Base-by-base conservation (phyloP, 2,329 filamentous ascomycete genomes). In the Botrytis medusae region DNA sequence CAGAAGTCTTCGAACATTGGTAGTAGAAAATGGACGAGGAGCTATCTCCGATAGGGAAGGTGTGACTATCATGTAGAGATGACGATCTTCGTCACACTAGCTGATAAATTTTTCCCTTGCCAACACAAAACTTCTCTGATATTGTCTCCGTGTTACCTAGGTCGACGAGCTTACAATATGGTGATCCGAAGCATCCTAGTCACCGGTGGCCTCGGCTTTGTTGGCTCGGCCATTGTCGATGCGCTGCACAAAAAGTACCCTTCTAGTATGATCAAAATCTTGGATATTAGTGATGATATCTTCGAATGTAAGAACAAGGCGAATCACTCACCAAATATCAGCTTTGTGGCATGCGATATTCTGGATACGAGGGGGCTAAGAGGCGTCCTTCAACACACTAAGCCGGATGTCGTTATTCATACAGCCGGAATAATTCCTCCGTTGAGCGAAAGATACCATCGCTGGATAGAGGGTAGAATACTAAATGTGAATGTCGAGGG, bases 391-490 rank as follows among this genome's bases (percentile, higher is more conserved):
- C 42, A 5, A 18, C 37, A 44, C 22, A 29, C 18, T 14, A 71
- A 54, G 40, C 59, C 57, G 4, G 59, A 71, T 18, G 57, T 71
- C 29, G 59, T 71, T 32, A 51, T 71, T 40, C 69, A 71, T 51
- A 71, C 69, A 8, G 59, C 69, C 18, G 69, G 69, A 61, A 63
- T 71, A 32, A 42, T 71, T 62, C 69, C 69, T 9, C 42, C 59
- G 22, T 61, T 63, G 59, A 42, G 42, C n/a, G 69, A 71, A 51
- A 63, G 69, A 63, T 71, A 71, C n/a, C 59, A 62, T 40, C 54
- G 69, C 32, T 25, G 57, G 34, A 63, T 71, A 5, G 57, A 63
- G 22, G 40, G 42, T 12, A 18, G 16, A 29, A 57, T 63, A 2
- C 60, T n/a, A 34, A 22, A 42, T 42, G 46, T 63, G 12, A 71